Evolutionary conservation across 805 yeast genomes (phyloP).

Genomic region (Candida wancherniae): DNA sequence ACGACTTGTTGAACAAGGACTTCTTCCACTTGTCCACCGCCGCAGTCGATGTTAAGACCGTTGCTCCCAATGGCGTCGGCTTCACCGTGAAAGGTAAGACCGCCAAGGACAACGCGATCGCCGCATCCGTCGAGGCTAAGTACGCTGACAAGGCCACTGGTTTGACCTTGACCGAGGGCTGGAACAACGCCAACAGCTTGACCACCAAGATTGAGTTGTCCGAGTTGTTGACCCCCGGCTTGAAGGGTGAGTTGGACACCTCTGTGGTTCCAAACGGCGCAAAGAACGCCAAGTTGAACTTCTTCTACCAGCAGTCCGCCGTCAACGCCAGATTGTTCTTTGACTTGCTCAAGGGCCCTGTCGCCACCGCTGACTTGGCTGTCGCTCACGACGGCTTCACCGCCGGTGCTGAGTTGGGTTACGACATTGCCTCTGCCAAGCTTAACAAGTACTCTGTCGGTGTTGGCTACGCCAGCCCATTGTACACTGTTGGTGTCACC

Average conservation of each 20-base stretch:
- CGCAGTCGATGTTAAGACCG: constrained; percentile 82
- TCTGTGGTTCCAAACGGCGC: constrained; percentile 79
- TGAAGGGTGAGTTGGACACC: constrained; percentile 88
- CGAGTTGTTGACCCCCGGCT: constrained; percentile 90
- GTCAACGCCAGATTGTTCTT: constrained; percentile 93
- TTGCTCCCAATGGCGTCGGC: constrained; percentile 93
- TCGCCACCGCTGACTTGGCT: constrained; percentile 91
- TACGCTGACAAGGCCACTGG: constrained; percentile 91
- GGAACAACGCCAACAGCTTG: constrained; percentile 91
- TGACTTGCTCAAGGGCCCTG: constrained; percentile 92
- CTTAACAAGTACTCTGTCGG: constrained; percentile 93
- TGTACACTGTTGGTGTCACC: constrained; percentile 79
- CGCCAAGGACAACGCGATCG: constrained; percentile 72
- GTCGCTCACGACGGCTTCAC: constrained; percentile 95
- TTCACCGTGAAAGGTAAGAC: constrained; percentile 92
- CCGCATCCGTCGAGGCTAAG: constrained; percentile 88
- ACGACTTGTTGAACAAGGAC: constrained; percentile 84
- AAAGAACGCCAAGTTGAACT: constrained; percentile 84
- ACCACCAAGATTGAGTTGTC: constrained; percentile 90
- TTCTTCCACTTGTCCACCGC: constrained; percentile 91
- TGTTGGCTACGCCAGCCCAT: constrained; percentile 85
- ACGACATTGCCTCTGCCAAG: constrained; percentile 89
- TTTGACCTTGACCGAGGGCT: constrained; percentile 91
- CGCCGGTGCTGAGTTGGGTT: constrained; percentile 95
- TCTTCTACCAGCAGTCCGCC: constrained; percentile 87